Evolutionary conservation across 768 basidiomycete species (phyloP), one percentile per base, ranked within the genome.

Genomic region (Naganishia antarctica): DNA sequence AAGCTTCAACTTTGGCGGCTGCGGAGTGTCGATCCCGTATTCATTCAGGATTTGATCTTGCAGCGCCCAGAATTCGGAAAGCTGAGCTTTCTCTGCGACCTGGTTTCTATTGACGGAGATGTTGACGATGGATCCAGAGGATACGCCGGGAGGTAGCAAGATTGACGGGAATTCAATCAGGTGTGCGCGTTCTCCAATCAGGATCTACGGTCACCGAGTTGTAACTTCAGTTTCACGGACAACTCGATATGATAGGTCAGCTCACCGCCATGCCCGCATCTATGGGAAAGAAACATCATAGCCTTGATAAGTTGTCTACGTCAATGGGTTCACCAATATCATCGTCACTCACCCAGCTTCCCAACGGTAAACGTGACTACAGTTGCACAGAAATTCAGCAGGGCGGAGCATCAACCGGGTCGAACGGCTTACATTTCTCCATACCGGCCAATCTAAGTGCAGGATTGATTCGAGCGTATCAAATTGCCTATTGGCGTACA

Each of bases 111-210:
- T 84, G 15, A 98, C 93, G 2, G 92, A 86, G 77, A 98, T 98
- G 75, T 91, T 96, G 70, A 99, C 90, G 69, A 99, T 97, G 21
- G 91, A 96, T 5, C 96, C 96, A 0, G 93, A 85, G 9, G 88
- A 86, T 0, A 91, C 87, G 15, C 93, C 93, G 0, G 92, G 89
- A 0, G 96, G 96, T 7, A 98, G 81, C 0, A 98, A 84, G 41
- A 99, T 82, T 0, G 96, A 98, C 1, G 96, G 96, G 77, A 98
- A 99, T 78, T 99, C 94, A 71, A 99, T 94, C 37, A 98, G 83
- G 73, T 98, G 94, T 18, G 93, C 93, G 45, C 91, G 84, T 76
- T 90, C 91, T 16, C 94, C 92, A 15, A 97, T 83, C 1, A 94
- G 83, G 69, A 96, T 93, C 91, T 91, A 75, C 13, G 15, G 23